Base-by-base conservation (phyloP, 768 basidiomycete genomes). In the Stropharia rugosoannulata region DNA sequence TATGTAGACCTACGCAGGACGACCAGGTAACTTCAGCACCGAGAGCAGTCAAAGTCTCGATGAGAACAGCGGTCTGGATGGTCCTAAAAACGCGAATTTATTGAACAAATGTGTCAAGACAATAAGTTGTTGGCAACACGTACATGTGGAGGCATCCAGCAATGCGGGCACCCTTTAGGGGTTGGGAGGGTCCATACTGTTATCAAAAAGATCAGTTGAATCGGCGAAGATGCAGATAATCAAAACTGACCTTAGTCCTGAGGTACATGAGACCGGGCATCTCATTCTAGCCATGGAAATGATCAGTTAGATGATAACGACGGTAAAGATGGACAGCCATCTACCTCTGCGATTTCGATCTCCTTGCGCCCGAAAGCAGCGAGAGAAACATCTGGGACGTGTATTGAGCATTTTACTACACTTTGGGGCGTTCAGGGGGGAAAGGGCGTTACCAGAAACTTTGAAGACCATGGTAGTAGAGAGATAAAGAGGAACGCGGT, bases 311-410 rank as follows among this genome's bases (percentile, higher is more conserved):
- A 40, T 41, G 51, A 49, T 56, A 58, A 49, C 49, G 62, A 40
- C 48, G 36, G 18, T 44, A 37, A 56, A 43, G 42, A 42, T 25
- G 37, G 27, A 41, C 42, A 57, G 47, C 37, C 48, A 51, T 49
- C 71, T 73, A 96, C 95, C 88, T 99, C 96, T 60, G 96, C 96
- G 74, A 99, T 91, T 79, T 96, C 89, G 67, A 99, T 93, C 80
- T 99, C 96, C 81, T 99, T 99, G 81, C 96, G 94, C 75, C 96
- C 94, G 77, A 98, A 99, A 58, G 96, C 96, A 70, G 97, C 97
- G 70, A 99, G 92, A 67, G 95, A 98, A 67, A 96, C 79, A 70
- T 94, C 94, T 93, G 43, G 9, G 50, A 52, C 13, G 35, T 40
- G 39, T 13, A 32, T 35, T 55, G 25, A 66, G 60, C 57, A n/a